Conservation (phyloP, 169 alveolate species). For the Plasmodium gaboni region DNA sequence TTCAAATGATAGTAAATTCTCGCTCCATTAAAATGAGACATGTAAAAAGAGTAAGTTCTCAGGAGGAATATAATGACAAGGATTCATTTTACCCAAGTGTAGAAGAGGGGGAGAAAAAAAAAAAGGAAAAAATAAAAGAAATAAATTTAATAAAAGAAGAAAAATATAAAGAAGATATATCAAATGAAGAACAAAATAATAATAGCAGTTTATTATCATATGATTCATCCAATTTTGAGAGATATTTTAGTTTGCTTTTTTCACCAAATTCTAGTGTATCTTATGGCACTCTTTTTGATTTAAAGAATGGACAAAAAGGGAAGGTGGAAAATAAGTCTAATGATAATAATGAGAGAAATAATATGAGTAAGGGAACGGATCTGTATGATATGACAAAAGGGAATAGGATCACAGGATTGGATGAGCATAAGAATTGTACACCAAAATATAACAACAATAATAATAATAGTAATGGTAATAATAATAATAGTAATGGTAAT, state of each 20-base stretch:
- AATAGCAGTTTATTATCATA: background rate
- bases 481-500: background rate
- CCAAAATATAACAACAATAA: background rate
- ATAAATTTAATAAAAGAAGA: background rate
- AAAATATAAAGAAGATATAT: background rate
- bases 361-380: background rate
- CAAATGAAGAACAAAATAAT: background rate
- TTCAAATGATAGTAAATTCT: conserved; percentile 47
- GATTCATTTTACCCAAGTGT: too few relatives aligned
- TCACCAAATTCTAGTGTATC: conserved; percentile 17
- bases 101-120: background rate
- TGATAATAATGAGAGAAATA: background rate
- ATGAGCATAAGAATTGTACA: too few relatives aligned
- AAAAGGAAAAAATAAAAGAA: background rate
- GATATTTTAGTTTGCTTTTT: conserved; percentile 44
- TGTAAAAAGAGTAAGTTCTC: background rate
- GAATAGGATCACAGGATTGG: too few relatives aligned
- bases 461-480: background rate
- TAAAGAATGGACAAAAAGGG: background rate
- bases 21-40: background rate
- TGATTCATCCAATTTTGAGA: conserved; percentile 61
- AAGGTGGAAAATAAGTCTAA: background rate
- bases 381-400: background rate
- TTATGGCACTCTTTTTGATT: conserved; percentile 43
- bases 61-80: background rate